phyloP scores from a whole-genome alignment of 2,329 filamentous ascomycete species.

The Microdochium paspali region DNA sequence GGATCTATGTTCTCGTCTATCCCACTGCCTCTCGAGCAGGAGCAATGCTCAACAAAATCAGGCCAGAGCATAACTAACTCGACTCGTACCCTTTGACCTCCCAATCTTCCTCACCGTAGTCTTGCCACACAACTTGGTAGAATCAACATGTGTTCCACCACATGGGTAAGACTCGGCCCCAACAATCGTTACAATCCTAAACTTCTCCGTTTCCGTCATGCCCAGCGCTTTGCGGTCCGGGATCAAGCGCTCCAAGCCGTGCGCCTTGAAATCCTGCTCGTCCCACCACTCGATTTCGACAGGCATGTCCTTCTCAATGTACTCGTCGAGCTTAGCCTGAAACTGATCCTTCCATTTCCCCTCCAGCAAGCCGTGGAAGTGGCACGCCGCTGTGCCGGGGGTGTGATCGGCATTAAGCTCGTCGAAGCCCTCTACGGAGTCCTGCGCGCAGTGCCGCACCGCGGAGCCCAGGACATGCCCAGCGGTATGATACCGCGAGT shows the following conservation, averaged over 20 bases:
- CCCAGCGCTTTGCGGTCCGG: conserved; percentile 32
- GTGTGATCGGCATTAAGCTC: conserved; percentile 67
- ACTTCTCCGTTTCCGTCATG: conserved; percentile 38
- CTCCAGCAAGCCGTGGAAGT: conserved; percentile 60
- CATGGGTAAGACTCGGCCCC: conserved; percentile 65
- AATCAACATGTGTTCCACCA: conserved; percentile 63
- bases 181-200: conserved; percentile 59
- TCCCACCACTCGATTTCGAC: conserved; percentile 60
- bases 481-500: conserved; percentile 63
- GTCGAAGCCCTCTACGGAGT: conserved; percentile 42
- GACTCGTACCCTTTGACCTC: conserved; percentile 52
- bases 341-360: conserved; percentile 53
- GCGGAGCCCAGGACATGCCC: conserved; percentile 64
- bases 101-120: conserved; percentile 59
- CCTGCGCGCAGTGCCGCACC: conserved; percentile 47
- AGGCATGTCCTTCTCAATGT: conserved; percentile 42
- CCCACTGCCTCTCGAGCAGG: no score
- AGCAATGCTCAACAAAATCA: background rate
- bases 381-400: conserved; percentile 56
- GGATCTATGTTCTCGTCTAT: no score
- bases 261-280: conserved; percentile 47
- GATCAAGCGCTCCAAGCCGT: conserved; percentile 45
- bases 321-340: conserved; percentile 51
- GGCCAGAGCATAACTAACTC: conserved; percentile 37
- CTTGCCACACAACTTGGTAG: conserved; percentile 47